phyloP scores from a whole-genome alignment of 495 filamentous ascomycete species.

The Aspergillus ellipticus region DNA sequence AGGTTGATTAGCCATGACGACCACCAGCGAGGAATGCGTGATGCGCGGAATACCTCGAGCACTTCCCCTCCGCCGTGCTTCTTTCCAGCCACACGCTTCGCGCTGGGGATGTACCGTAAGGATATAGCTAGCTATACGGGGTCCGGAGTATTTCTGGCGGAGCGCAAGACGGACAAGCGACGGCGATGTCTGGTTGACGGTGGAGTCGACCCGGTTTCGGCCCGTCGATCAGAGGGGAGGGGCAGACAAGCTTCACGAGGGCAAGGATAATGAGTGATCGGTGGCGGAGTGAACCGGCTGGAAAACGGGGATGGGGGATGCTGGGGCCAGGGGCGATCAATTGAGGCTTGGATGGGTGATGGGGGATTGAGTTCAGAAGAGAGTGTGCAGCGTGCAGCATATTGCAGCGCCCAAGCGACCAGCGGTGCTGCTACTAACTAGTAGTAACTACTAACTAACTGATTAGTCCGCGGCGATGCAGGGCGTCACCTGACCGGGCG shows the following conservation, averaged over 20 bases:
- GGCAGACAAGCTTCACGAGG: neutral
- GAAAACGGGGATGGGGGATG: neutral
- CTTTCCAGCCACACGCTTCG: neutral
- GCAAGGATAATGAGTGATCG: neutral
- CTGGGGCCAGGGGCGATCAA: neutral
- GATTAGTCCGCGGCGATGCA: too few relatives aligned
- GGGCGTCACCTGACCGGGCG: neutral
- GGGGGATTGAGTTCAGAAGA: too few relatives aligned
- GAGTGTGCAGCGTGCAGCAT: too few relatives aligned
- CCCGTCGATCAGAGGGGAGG: conserved; percentile 1
- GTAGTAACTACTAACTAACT: too few relatives aligned
- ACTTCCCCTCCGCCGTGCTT: neutral
- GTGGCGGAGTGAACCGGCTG: neutral
- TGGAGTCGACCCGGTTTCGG: conserved; percentile 5
- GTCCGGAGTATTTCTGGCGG: too few relatives aligned
- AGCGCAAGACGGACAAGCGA: neutral
- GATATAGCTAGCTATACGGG: too few relatives aligned
- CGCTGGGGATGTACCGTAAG: neutral
- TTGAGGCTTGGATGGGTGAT: neutral
- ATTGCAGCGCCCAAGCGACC: too few relatives aligned
- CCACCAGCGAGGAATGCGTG: neutral
- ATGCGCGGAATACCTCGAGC: neutral
- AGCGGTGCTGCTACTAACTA: too few relatives aligned
- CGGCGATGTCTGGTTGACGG: neutral
- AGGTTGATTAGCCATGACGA: neutral